phyloP scores from a whole-genome alignment of 352 stramenopile species.

The Globisporangium acanthophoron region DNA sequence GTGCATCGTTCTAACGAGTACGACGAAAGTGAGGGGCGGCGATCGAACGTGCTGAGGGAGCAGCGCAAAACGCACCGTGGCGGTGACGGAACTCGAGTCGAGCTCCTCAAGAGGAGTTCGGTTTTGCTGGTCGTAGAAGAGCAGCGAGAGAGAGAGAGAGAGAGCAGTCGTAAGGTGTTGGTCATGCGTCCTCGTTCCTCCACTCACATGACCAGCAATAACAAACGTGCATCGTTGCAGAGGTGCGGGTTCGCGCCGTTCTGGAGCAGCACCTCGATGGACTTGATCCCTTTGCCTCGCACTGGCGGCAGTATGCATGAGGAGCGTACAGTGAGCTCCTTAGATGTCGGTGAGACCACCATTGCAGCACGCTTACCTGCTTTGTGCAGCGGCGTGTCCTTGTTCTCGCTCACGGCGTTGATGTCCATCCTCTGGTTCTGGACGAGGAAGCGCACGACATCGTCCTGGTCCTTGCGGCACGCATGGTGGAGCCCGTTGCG shows the following conservation, averaged over 20 bases:
- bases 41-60: neutral
- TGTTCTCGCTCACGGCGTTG: slow-evolving; percentile 56
- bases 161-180: neutral
- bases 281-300: slow-evolving; percentile 46
- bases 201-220: neutral
- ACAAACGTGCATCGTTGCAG: slow-evolving; percentile 44
- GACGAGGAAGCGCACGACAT: slow-evolving; percentile 53
- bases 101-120: slow-evolving; percentile 61
- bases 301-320: slow-evolving; percentile 9
- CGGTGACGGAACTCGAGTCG: slow-evolving; percentile 20
- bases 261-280: slow-evolving; percentile 55
- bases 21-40: neutral
- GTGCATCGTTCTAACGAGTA: slow-evolving; percentile 5
- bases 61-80: slow-evolving; percentile 18
- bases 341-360: neutral
- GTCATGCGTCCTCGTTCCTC: neutral
- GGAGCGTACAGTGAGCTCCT: neutral
- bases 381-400: slow-evolving; percentile 78
- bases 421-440: slow-evolving; percentile 41
- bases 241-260: slow-evolving; percentile 48
- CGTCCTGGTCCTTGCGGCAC: slow-evolving; percentile 67
- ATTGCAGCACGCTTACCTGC: slow-evolving; percentile 28
- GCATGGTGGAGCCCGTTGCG: slow-evolving; percentile 74
- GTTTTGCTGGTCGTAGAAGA: slow-evolving; percentile 38
- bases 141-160: neutral